These are phyloP conservation scores for Yarrowia bubula DNA, from an alignment of 805 yeast species.

Conservation along the genomic window DNA sequence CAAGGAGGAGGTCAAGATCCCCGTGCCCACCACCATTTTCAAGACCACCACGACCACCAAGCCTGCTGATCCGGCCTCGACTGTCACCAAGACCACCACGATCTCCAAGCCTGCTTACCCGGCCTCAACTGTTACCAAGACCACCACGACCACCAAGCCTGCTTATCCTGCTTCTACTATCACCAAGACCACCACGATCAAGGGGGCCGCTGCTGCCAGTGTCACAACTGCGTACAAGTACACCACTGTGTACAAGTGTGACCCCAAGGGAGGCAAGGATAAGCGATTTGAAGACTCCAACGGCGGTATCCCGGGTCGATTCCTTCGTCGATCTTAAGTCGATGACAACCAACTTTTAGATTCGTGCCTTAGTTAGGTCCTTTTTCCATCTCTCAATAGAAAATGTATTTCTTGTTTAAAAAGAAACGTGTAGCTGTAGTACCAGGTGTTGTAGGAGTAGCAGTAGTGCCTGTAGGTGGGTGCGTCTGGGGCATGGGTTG, in stretches of 20 bases:
- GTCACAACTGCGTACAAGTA: neutral
- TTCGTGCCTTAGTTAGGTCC: no score
- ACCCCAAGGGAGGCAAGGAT: neutral
- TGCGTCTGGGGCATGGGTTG: no score
- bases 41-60: neutral
- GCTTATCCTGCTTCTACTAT: neutral
- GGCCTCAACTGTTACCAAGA: no score
- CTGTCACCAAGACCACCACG: no score
- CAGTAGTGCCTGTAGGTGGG: no score
- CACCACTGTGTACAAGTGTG: neutral
- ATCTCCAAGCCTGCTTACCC: no score
- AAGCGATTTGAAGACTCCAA: neutral
- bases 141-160: neutral
- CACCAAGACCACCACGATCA: neutral
- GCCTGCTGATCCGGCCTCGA: no score
- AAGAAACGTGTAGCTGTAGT: no score
- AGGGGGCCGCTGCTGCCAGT: neutral
- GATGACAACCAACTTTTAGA: neutral
- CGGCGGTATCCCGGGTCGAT: neutral
- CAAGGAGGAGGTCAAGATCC: neutral
- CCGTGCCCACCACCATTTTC: neutral
- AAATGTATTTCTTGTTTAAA: no score
- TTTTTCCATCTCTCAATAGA: no score
- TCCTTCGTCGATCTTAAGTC: neutral
- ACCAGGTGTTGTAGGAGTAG: no score